Evolutionary conservation across 192 early-diverging fungal species (phyloP), one percentile per base, ranked within the genome.

Genomic region (Geosiphon pyriformis): DNA sequence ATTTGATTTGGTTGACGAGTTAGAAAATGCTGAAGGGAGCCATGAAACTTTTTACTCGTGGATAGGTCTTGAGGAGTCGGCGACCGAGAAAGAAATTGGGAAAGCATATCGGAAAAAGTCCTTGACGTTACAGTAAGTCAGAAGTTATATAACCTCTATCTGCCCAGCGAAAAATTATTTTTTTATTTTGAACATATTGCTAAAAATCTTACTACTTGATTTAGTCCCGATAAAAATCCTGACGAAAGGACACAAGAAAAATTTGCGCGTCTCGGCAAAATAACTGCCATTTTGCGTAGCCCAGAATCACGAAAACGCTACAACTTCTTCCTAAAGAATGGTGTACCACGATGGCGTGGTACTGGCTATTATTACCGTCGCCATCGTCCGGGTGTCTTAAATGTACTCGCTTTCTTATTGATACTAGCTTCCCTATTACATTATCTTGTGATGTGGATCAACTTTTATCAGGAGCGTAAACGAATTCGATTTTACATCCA

Each of bases 291-390:
- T 58, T 70, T 92, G 69, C 78, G 90, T 32, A 80, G 86, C 63
- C 57, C 72, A 26, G 75, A 75, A 64, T 74, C 71, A 31, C 86
- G 88, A 26, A 85, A 90, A 37, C 78, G 88, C 30, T 92, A 92
- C 72, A 83, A 92, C 74, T 89, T 88, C 72, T 92, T 88, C 71
- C 78, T 86, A 65, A 89, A 86, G 69, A 90, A 90, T 67, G 90
- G 90, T 17, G 87, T 92, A 15, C 90, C 90, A 27, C 78, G 80
- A 56, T 92, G 90, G 90, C 77, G 90, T 53, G 90, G 88, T 34
- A 87, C 88, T 54, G 88, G 85, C 0, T 92, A 90, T 53, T 72
- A 84, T 12, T 92, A 92, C 70, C 69, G 77, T 31, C 83, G 90
- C 37, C 88, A 85, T 75, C 76, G 88, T 32, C 90, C 90, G 0